Conservation (phyloP, 1,284 basidiomycete species). For the Boletus semigastroideus region DNA sequence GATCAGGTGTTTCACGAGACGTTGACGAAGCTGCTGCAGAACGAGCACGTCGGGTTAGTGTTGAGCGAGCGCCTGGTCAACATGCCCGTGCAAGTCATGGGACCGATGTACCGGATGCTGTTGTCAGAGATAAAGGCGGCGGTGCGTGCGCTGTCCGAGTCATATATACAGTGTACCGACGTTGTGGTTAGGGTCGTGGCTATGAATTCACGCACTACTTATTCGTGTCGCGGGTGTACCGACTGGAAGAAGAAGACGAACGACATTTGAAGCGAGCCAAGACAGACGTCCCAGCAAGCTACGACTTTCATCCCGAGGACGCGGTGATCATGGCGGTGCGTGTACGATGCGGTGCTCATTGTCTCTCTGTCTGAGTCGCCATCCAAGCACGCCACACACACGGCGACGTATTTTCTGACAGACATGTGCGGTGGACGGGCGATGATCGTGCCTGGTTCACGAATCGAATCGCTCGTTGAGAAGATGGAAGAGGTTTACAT, state of each 20-base stretch:
- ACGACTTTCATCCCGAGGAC: conserved; percentile 87
- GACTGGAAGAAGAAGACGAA: conserved; percentile 53
- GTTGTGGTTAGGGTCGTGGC: conserved; percentile 53
- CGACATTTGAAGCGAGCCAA: conserved; percentile 25
- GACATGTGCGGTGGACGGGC: conserved; percentile 59
- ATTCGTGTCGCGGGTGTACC: conserved; percentile 75
- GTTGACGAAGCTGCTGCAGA: conserved; percentile 44
- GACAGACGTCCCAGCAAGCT: conserved; percentile 28
- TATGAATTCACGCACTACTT: conserved; percentile 73
- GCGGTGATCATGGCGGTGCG: conserved; percentile 52
- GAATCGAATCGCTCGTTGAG: conserved; percentile 41
- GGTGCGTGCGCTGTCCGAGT: conserved; percentile 38
- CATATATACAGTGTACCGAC: not conserved
- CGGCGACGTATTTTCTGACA: conserved; percentile 66
- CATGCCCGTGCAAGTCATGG: conserved; percentile 88
- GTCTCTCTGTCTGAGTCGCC: too few species aligned
- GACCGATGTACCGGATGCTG: conserved; percentile 89
- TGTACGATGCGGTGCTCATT: too few species aligned
- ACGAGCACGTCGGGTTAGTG: conserved; percentile 69
- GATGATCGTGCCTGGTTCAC: conserved; percentile 64
- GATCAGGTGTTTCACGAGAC: conserved; percentile 51
- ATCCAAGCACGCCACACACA: conserved; percentile 61
- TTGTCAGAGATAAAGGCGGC: conserved; percentile 76
- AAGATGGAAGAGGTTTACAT: conserved; percentile 30
- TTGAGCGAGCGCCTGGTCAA: conserved; percentile 88